phyloP scores from a whole-genome alignment of 2,329 filamentous ascomycete genomes.

The Aspergillus sergii region DNA sequence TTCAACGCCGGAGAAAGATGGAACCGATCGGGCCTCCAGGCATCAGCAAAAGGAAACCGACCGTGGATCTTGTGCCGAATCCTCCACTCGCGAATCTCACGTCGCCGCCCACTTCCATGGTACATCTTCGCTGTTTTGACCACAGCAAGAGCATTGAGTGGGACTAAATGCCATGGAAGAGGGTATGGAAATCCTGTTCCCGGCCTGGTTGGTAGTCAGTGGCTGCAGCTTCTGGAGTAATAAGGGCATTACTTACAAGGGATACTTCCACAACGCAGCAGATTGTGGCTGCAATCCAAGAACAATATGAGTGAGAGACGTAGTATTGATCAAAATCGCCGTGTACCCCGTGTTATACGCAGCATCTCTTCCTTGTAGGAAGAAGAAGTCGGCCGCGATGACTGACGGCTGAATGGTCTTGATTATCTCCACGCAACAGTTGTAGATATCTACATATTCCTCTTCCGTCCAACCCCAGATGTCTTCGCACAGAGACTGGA shows the following conservation, averaged over 20 bases:
- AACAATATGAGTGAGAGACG: constrained; percentile 47
- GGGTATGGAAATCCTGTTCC: constrained; percentile 52
- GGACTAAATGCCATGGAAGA: constrained; percentile 48
- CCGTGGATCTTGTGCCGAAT: constrained; percentile 30
- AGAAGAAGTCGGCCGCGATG: constrained; percentile 48
- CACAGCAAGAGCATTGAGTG: constrained; percentile 46
- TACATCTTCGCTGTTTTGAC: constrained; percentile 31
- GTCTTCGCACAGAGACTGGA: constrained; percentile 30
- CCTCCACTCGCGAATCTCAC: constrained; percentile 27
- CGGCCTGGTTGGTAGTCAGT: constrained; percentile 32
- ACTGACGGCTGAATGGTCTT: constrained; percentile 42
- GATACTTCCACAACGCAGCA: constrained; percentile 37
- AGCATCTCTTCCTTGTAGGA: constrained; percentile 49
- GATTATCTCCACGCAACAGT: constrained; percentile 43
- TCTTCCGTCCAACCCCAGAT: constrained; percentile 41
- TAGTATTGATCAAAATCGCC: constrained; percentile 48
- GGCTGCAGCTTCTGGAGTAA: background rate
- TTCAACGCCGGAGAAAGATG: constrained; percentile 34
- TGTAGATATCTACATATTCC: constrained; percentile 47
- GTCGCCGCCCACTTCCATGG: constrained; percentile 25
- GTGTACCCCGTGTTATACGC: constrained; percentile 39
- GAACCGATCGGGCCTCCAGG: constrained; percentile 29
- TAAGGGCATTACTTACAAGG: constrained; percentile 26
- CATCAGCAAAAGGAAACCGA: constrained; percentile 30
- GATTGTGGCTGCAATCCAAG: constrained; percentile 42